These are phyloP conservation scores for Clarireedia hainanense DNA, from an alignment of 2,329 filamentous ascomycete species.

Conservation along the genomic window DNA sequence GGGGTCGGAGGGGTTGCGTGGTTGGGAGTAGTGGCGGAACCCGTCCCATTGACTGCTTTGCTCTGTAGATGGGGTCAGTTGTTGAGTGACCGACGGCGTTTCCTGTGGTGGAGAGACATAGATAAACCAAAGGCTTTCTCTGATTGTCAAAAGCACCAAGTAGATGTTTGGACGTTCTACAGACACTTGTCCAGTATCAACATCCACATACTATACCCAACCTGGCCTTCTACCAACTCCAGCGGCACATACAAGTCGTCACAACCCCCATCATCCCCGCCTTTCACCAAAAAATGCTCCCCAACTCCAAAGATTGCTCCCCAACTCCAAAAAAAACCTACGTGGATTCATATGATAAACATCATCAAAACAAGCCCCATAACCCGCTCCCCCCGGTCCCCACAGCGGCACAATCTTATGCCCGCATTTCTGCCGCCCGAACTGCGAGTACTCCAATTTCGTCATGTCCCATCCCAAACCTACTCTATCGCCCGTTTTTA, in stretches of 20 bases:
- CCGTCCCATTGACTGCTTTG: constrained; percentile 46
- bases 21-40: constrained; percentile 40
- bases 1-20: constrained; percentile 23
- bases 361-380: constrained; percentile 40
- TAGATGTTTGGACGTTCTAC: too few species aligned
- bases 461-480: constrained; percentile 47
- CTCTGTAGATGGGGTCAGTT: constrained; percentile 19
- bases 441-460: constrained; percentile 47
- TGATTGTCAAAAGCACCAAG: too few species aligned
- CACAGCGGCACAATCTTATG: constrained; percentile 43
- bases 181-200: too few species aligned
- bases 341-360: constrained; percentile 43
- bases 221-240: too few species aligned
- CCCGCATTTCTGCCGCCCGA: constrained; percentile 41
- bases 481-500: constrained; percentile 42
- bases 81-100: neutral
- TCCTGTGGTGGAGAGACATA: too few species aligned
- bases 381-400: constrained; percentile 20
- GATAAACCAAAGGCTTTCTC: too few species aligned
- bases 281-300: neutral
- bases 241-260: too few species aligned
- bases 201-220: too few species aligned
- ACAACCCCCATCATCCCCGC: neutral
- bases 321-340: constrained; percentile 12
- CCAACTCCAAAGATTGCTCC: too few species aligned